These are phyloP conservation scores for Beauveria sp. DNA, from an alignment of 2,329 filamentous ascomycete species.

Conservation along the genomic window DNA sequence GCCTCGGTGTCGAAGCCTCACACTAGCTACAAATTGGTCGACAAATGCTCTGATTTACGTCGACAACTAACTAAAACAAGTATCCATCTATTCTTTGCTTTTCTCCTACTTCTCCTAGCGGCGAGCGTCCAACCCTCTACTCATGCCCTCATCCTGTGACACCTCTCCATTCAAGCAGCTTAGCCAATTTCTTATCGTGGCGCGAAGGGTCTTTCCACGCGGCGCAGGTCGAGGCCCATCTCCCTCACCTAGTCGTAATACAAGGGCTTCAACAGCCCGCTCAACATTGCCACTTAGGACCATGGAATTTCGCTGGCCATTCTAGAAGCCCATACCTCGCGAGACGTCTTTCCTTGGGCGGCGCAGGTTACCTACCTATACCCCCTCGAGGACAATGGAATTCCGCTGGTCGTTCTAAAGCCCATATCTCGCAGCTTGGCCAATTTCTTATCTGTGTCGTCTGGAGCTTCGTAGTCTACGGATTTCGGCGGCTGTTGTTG, in stretches of 20 bases:
- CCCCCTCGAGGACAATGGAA: too few species aligned
- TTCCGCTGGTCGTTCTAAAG: slow-evolving; percentile 80
- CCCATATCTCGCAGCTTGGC: slow-evolving; percentile 80
- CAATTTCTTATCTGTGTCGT: slow-evolving; percentile 70
- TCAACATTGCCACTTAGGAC: slow-evolving; percentile 81
- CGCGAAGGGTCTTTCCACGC: slow-evolving; percentile 37
- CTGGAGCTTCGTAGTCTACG: slow-evolving; percentile 43
- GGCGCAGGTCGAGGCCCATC: slow-evolving; percentile 32
- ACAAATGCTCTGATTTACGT: too few species aligned
- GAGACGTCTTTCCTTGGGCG: too few species aligned
- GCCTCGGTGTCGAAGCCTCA: too few species aligned
- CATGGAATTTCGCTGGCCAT: slow-evolving; percentile 72
- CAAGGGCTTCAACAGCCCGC: slow-evolving; percentile 74
- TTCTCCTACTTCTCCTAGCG: too few species aligned
- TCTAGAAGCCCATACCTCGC: slow-evolving; percentile 86
- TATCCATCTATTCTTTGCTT: too few species aligned
- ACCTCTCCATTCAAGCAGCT: too few species aligned
- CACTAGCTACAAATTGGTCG: too few species aligned
- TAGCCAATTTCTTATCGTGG: slow-evolving; percentile 23
- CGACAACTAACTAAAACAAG: too few species aligned
- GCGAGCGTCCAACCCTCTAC: too few species aligned
- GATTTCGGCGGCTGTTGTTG: slow-evolving; percentile 33
- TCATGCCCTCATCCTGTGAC: too few species aligned
- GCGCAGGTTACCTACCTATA: too few species aligned
- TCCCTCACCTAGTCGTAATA: slow-evolving; percentile 74